Evolutionary conservation across 495 filamentous ascomycete genomes (phyloP).

Genomic region (Viridothelium virens): DNA sequence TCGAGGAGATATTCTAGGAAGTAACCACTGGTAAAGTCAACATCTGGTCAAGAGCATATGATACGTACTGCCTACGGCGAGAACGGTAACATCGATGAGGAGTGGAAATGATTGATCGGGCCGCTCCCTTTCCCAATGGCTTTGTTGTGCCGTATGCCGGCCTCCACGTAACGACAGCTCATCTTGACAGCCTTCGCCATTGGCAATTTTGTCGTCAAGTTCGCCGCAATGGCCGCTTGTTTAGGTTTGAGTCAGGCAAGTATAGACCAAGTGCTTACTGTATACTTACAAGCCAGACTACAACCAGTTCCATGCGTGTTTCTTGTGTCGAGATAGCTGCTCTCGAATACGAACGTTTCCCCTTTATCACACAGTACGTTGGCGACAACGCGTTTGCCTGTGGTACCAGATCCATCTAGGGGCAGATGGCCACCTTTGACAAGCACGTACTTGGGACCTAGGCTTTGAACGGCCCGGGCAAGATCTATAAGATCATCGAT

Average conservation of each 20-base stretch:
- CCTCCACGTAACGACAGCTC: conserved; percentile 74
- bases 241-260: background rate
- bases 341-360: conserved; percentile 52
- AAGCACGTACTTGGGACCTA: conserved; percentile 73
- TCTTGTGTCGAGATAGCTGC: conserved; percentile 56
- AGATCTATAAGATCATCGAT: conserved; percentile 56
- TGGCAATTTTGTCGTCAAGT: conserved; percentile 56
- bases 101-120: conserved; percentile 92
- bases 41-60: background rate
- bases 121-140: conserved; percentile 73
- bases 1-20: conserved; percentile 83
- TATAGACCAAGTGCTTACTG: background rate
- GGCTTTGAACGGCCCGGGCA: conserved; percentile 54
- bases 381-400: conserved; percentile 57
- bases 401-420: conserved; percentile 52
- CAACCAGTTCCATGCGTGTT: conserved; percentile 97
- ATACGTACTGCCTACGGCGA: conserved; percentile 54
- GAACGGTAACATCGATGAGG: conserved; percentile 69
- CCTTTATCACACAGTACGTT: conserved; percentile 64
- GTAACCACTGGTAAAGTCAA: conserved; percentile 47
- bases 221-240: conserved; percentile 76
- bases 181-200: conserved; percentile 57
- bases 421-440: conserved; percentile 93
- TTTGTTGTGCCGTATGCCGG: conserved; percentile 68
- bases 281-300: conserved; percentile 69